Evolutionary conservation across 202 grass and related monocot genomes (phyloP), one percentile per base, ranked within the genome.

Genomic region (Musa balbisiana): DNA sequence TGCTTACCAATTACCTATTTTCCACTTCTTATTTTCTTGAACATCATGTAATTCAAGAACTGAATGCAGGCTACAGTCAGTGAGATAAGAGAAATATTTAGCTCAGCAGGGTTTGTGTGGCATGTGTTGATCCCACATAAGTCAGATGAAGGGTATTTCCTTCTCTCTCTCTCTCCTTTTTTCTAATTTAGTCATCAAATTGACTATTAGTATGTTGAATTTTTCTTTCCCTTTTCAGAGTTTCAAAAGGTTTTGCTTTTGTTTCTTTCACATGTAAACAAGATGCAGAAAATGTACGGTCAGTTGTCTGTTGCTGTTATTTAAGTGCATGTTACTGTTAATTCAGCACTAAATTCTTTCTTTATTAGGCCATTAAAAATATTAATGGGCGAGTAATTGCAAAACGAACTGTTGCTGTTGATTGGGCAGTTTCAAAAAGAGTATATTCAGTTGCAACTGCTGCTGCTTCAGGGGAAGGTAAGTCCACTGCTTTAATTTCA

Each of bases 171-270:
- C 62, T 67, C 24, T 72, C 23, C 19, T 6, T 19, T 79, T 55
- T 23, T 64, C 26, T 76, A 52, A 52, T 83, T 56, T 11, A 11
- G 72, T 71, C 78, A 84, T 53, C 21, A 82, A 83, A 53, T 78
- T 73, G 12, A 64, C 15, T 56, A 52, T 66, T 49, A 70, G 78
- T 81, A 72, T 79, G 55, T 55, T 79, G 17, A 76, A 73, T 11
- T 29, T 66, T 80, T 86, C 68, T 71, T 65, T 43, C 75, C 0
- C 11, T 84, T 88, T 87, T 78, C 87, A 98, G 95, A 80, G 69
- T 82, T 63, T 98, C 95, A 58, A 98, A 98, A 86, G 95, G 95
- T 53, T 98, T 98, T 87, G 95, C 91, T 80, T 98, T 98, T 82
- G 89, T 98, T 52, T 98, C 95, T 69, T 98, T 98, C 79, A 98